phyloP scores from a whole-genome alignment of 352 stramenopile genomes.

The Globisporangium viniferum region DNA sequence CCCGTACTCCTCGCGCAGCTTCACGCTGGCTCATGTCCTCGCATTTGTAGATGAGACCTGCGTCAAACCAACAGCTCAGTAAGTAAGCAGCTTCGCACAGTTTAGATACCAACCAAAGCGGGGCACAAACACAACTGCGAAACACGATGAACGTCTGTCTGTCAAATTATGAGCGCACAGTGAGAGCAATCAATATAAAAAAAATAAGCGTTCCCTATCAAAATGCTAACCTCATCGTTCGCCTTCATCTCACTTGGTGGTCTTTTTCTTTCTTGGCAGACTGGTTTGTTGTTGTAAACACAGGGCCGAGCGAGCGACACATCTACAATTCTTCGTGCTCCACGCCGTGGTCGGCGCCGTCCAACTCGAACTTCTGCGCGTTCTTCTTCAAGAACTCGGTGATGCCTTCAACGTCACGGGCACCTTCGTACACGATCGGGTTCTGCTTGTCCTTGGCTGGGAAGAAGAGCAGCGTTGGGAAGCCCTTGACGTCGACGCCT shows the following conservation, averaged over 20 bases:
- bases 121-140: background rate
- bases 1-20: constrained; percentile 1
- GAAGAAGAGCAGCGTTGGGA: constrained; percentile 96
- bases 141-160: background rate
- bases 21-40: constrained; percentile 8
- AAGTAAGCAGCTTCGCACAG: background rate
- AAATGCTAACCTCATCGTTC: constrained; percentile 9
- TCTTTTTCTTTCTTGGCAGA: background rate
- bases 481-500: constrained; percentile 88
- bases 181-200: constrained; percentile 13
- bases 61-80: background rate
- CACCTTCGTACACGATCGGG: constrained; percentile 82
- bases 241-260: constrained; percentile 1
- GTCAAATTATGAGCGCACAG: background rate
- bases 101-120: too few species aligned
- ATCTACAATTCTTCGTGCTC: constrained; percentile 67
- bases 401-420: constrained; percentile 80
- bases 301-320: background rate
- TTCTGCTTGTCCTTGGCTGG: constrained; percentile 87
- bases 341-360: constrained; percentile 54
- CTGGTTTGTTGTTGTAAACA: constrained; percentile 2
- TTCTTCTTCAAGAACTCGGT: constrained; percentile 88
- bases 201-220: constrained; percentile 14
- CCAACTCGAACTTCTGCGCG: constrained; percentile 76
- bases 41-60: constrained; percentile 10